Conservation (phyloP, 1,284 basidiomycete species). For the Naganishia sp. region DNA sequence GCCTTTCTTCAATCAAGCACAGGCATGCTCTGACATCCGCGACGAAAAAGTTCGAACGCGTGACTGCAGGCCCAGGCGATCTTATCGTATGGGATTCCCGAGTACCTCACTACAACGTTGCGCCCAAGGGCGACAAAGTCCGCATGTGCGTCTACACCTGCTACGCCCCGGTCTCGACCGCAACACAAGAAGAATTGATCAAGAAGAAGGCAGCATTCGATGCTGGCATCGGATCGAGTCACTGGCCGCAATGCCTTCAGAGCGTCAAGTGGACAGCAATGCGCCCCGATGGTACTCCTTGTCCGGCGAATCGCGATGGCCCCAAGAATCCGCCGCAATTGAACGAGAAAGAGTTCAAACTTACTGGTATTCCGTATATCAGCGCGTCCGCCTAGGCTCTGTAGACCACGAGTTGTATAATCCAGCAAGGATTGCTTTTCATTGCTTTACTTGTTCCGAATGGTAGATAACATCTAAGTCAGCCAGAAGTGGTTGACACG, state of each 20-base stretch:
- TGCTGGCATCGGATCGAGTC: conserved; percentile 11
- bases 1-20: background rate
- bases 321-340: conserved; percentile 11
- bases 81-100: conserved; percentile 42
- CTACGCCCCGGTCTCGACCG: conserved; percentile 15
- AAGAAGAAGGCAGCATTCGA: conserved; percentile 26
- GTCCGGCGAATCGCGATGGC: conserved; percentile 1
- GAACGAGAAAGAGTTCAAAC: conserved; percentile 22
- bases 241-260: conserved; percentile 20
- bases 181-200: conserved; percentile 19
- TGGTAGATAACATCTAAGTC: no score
- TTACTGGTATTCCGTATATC: conserved; percentile 28
- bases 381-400: background rate
- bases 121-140: conserved; percentile 10
- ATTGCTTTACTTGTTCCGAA: no score
- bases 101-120: conserved; percentile 26
- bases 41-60: conserved; percentile 36
- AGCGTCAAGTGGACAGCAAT: conserved; percentile 6
- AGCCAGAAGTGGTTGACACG: no score
- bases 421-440: no score
- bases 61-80: conserved; percentile 39
- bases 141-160: conserved; percentile 20
- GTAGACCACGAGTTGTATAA: no score
- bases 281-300: conserved; percentile 4
- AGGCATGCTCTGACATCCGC: no score